These are phyloP conservation scores for Pyrenochaeta sp. DNA, from an alignment of 2,329 filamentous ascomycete genomes.

Conservation along the genomic window DNA sequence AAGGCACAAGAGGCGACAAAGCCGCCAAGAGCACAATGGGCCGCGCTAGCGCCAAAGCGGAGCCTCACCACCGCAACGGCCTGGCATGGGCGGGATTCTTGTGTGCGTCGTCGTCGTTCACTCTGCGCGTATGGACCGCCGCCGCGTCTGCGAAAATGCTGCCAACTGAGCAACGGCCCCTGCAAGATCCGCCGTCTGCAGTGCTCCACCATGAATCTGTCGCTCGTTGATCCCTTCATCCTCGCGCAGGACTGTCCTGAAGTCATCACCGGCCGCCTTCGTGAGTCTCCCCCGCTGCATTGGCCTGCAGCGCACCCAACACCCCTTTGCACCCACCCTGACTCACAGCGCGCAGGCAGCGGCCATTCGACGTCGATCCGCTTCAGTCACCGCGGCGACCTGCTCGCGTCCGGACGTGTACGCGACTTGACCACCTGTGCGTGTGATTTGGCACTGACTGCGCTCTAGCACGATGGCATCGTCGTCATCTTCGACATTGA, in stretches of 20 bases:
- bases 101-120: neutral
- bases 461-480: slow-evolving; percentile 75
- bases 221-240: slow-evolving; percentile 75
- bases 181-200: slow-evolving; percentile 21
- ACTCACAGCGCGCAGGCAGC: slow-evolving; percentile 56
- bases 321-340: slow-evolving; percentile 23
- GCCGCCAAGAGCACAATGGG: slow-evolving; percentile 1
- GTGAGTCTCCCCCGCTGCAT: slow-evolving; percentile 63
- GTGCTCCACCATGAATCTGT: slow-evolving; percentile 69
- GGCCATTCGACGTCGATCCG: slow-evolving; percentile 74
- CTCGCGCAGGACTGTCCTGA: slow-evolving; percentile 87
- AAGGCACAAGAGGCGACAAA: slow-evolving; percentile 24
- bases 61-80: slow-evolving; percentile 10
- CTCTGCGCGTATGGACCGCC: slow-evolving; percentile 25
- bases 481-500: slow-evolving; percentile 97
- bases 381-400: slow-evolving; percentile 94
- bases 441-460: slow-evolving; percentile 26
- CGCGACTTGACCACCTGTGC: slow-evolving; percentile 25
- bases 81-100: neutral
- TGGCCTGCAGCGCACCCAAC: slow-evolving; percentile 63
- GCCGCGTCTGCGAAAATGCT: slow-evolving; percentile 31
- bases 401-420: slow-evolving; percentile 90
- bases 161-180: slow-evolving; percentile 20
- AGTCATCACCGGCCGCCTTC: slow-evolving; percentile 85
- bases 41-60: slow-evolving; percentile 19